These are phyloP conservation scores for Knufia fluminis DNA, from an alignment of 2,329 filamentous ascomycete genomes.

Conservation along the genomic window DNA sequence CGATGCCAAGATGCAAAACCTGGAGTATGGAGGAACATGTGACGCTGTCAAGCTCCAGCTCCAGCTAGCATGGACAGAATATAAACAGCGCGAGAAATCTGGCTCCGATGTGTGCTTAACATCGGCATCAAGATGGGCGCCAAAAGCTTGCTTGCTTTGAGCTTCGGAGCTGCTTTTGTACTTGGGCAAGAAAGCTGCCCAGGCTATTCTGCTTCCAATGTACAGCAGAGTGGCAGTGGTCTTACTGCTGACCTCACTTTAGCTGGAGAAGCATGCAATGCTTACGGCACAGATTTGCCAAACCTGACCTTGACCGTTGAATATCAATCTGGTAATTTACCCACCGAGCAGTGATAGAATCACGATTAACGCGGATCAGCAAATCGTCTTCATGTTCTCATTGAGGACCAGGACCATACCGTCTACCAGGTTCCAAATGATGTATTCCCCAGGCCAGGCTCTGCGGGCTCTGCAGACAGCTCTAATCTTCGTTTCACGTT, in stretches of 20 bases:
- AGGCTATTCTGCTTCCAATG: conserved; percentile 31
- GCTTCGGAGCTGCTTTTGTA: background rate
- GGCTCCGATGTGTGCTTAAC: background rate
- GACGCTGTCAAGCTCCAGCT: background rate
- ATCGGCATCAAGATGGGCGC: background rate
- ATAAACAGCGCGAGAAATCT: too few relatives aligned
- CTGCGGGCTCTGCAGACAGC: conserved; percentile 32
- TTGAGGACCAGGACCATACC: conserved; percentile 58
- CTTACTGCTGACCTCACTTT: conserved; percentile 62
- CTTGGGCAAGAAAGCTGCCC: conserved; percentile 24
- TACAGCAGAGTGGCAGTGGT: conserved; percentile 31
- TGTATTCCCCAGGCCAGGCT: conserved; percentile 53
- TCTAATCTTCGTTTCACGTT: conserved; percentile 41
- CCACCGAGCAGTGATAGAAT: background rate
- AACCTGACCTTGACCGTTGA: conserved; percentile 51
- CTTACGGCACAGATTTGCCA: conserved; percentile 49
- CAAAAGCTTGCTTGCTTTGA: background rate
- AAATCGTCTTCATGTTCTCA: conserved; percentile 63
- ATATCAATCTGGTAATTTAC: conserved; percentile 47
- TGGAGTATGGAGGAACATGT: background rate
- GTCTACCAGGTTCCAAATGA: conserved; percentile 67
- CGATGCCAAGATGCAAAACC: background rate
- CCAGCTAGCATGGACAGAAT: background rate
- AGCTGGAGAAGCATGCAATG: conserved; percentile 56
- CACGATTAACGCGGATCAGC: conserved; percentile 33